These are phyloP conservation scores for Dimocarpus longan DNA, from an alignment of 345 rosid species.

Conservation along the genomic window DNA sequence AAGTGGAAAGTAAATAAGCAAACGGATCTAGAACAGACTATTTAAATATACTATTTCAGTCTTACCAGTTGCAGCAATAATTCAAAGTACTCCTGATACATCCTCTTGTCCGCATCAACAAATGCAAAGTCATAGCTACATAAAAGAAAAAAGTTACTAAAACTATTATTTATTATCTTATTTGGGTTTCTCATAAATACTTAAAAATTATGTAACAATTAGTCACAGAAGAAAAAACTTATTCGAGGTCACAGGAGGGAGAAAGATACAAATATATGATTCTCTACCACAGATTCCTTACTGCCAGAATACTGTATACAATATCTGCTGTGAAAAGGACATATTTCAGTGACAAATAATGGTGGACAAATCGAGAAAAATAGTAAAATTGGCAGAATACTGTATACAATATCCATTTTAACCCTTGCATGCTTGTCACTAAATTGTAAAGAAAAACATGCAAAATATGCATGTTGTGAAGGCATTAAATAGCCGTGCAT, in stretches of 20 bases:
- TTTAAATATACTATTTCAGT: slow-evolving; percentile 16
- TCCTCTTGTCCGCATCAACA: slow-evolving; percentile 94
- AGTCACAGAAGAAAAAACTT: not conserved
- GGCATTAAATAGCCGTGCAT: no score
- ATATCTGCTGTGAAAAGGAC: no score
- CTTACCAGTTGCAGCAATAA: slow-evolving; percentile 79
- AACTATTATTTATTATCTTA: slow-evolving; percentile 5
- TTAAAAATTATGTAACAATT: not conserved
- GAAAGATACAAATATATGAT: not conserved
- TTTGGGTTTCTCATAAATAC: not conserved
- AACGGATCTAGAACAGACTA: not conserved
- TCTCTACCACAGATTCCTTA: not conserved
- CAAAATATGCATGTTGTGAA: no score
- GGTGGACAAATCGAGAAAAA: no score
- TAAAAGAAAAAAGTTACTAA: slow-evolving; percentile 8
- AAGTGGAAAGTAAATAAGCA: not conserved
- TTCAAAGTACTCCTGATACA: slow-evolving; percentile 88
- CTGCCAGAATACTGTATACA: not conserved
- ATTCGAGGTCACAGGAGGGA: not conserved
- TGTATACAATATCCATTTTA: no score
- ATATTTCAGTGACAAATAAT: no score
- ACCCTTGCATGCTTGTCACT: no score
- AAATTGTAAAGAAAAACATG: no score
- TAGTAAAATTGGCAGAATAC: no score
- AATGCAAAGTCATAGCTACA: slow-evolving; percentile 95